A percentile compares a stretch with the other conserved stretches of the same genome.
Conservation (phyloP, 108 stramenopile genomes). For the Aurantiochytrium sp. region DNA sequence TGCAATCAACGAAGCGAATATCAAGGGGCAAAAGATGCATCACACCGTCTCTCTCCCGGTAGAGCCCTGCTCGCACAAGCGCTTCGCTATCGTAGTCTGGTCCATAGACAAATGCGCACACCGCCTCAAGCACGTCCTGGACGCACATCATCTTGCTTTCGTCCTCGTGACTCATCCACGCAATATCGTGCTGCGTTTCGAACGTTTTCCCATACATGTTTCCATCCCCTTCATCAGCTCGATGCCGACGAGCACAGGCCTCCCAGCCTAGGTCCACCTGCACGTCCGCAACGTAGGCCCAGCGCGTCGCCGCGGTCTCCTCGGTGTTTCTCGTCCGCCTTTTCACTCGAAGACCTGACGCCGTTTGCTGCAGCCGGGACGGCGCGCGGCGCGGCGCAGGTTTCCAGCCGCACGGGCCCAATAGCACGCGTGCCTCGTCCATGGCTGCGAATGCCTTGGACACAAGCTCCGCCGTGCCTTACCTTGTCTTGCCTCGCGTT, state of each 20-base stretch:
- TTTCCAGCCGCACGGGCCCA: too few species aligned
- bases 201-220: too few species aligned
- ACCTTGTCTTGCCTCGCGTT: too few species aligned
- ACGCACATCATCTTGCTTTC: neutral
- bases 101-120: neutral
- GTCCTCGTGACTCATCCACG: too few species aligned
- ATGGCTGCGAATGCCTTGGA: too few species aligned
- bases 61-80: neutral
- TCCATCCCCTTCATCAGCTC: too few species aligned
- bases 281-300: neutral
- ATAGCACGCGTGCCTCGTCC: too few species aligned
- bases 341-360: too few species aligned
- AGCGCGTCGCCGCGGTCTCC: neutral
- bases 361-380: neutral
- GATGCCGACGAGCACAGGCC: neutral
- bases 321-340: neutral
- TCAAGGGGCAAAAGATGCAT: neutral
- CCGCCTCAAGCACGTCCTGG: neutral
- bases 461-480: too few species aligned
- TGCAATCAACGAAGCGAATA: neutral
- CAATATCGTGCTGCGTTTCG: too few species aligned
- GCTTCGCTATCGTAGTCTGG: neutral
- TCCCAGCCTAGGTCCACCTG: neutral
- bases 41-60: neutral
- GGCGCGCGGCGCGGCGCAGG: neutral